Base-by-base conservation (phyloP, 495 filamentous ascomycete genomes). In the Penicillium soppii region DNA sequence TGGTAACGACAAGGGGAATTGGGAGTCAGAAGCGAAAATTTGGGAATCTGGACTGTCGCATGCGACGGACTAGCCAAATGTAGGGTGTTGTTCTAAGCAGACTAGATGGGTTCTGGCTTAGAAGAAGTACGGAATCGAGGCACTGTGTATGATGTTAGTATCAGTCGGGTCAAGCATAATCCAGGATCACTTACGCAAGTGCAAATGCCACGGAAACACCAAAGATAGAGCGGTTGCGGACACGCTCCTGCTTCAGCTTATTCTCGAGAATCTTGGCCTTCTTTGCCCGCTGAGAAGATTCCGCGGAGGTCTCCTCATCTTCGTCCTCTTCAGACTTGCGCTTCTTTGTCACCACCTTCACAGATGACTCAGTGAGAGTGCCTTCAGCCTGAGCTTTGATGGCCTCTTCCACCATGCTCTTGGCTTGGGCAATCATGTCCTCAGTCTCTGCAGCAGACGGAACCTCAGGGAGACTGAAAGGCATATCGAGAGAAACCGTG, bases 341-440 rank as follows among this genome's bases (percentile, higher is more conserved):
- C 79, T 97, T 97, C 63, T 66, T 70, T 17, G 68, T 63, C 43
- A 69, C 65, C 63, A 69, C 65, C 63, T 79, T 84, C 30, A 68
- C 76, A 30, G 73, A 60, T 22, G 62, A 64, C n/a, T 71, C 61
- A 5, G 62, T 62, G 17, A 62, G 51, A n/a, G 67, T 50, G 21
- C 54, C 59, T 8, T 72, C 73, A 15, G 43, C 36, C 25, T 84
- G 77, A 38, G 82, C 66, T 53, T 84, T 82, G 39, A 76, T 77
- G 35, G 89, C 91, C 46, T 88, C 88, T 43, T 87, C 81, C 5
- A 97, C 94, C 90, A 97, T 96, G 56, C 84, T 83, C 66, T 87
- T 90, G 6, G 94, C 94, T 66, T 88, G 80, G 39, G 82, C 85
- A 38, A 97, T 84, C 86, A 97, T 88, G 26, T 85, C 78, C 47